A percentile compares a stretch with the other conserved stretches of the same genome.
Evolutionary conservation across 23 red algal species (phyloP).

Genomic region (Gracilaria domingensis): DNA sequence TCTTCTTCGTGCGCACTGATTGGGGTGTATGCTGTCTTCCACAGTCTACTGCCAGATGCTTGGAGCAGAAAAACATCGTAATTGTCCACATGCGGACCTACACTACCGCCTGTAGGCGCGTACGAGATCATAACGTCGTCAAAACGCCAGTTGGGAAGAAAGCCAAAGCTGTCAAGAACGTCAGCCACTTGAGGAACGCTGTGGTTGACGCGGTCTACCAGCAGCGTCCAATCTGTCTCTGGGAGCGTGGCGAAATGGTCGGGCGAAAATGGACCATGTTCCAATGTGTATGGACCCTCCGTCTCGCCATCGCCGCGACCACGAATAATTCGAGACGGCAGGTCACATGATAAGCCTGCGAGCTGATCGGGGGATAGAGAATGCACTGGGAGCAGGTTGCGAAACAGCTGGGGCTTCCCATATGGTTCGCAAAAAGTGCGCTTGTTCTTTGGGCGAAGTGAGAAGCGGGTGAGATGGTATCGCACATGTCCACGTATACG

Average conservation of each 20-base stretch:
- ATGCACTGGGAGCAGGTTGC: constrained; percentile 58
- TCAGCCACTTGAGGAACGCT: constrained; percentile 65
- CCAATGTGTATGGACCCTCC: constrained; percentile 51
- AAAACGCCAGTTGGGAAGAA: constrained; percentile 84
- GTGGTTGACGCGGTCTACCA: constrained; percentile 73
- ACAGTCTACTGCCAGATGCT: constrained; percentile 68
- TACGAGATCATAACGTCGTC: constrained; percentile 94
- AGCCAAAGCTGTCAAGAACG: constrained; percentile 66
- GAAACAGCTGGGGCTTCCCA: constrained; percentile 81
- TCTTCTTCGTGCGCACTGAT: constrained; percentile 61
- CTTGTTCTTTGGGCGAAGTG: not conserved
- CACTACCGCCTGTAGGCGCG: constrained; percentile 74
- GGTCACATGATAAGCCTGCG: constrained; percentile 77
- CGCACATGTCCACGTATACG: not conserved
- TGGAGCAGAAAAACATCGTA: constrained; percentile 95
- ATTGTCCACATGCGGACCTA: constrained; percentile 95
- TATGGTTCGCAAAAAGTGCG: not conserved
- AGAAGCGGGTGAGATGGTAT: constrained; percentile 5
- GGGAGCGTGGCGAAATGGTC: constrained; percentile 58
- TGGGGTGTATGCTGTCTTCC: constrained; percentile 63
- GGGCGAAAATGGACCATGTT: constrained; percentile 61
- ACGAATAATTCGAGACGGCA: constrained; percentile 72
- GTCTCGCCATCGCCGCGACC: constrained; percentile 30
- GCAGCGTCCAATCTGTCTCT: constrained; percentile 70
- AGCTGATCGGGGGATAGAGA: constrained; percentile 80